phyloP scores from a whole-genome alignment of 2,329 filamentous ascomycete species.

The Fonsecaea monophora region DNA sequence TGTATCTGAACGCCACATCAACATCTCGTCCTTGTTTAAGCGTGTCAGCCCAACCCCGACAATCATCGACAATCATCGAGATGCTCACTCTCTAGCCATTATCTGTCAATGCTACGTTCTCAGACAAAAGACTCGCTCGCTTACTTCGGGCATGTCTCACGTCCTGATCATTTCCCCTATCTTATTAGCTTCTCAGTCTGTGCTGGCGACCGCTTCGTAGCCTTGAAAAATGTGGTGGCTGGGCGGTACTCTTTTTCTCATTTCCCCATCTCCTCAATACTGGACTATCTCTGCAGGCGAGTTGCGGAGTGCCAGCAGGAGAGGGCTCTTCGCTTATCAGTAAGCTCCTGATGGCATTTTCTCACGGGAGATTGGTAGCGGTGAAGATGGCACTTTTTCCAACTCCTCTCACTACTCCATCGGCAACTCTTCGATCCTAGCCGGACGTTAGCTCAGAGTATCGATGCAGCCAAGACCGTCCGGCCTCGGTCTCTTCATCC shows the following conservation, averaged over 20 bases:
- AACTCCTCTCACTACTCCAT: neutral
- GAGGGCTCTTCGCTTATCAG: neutral
- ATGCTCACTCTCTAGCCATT: slow-evolving; percentile 17
- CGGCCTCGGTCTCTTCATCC: slow-evolving; percentile 12
- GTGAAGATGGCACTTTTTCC: slow-evolving; percentile 2
- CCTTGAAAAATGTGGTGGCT: neutral
- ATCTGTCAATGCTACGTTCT: slow-evolving; percentile 11
- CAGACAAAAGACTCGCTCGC: neutral
- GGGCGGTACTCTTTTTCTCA: neutral
- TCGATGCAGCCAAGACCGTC: slow-evolving; percentile 5
- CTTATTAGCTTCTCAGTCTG: neutral
- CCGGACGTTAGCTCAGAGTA: neutral
- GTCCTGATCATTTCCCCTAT: slow-evolving; percentile 4
- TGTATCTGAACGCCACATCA: neutral
- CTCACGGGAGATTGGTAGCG: neutral
- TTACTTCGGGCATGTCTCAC: slow-evolving; percentile 23
- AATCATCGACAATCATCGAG: neutral
- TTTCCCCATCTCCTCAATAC: slow-evolving; percentile 11
- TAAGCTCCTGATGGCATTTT: slow-evolving; percentile 15
- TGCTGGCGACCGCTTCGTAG: neutral
- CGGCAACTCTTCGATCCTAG: slow-evolving; percentile 1
- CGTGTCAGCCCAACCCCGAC: neutral
- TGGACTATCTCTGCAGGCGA: slow-evolving; percentile 9
- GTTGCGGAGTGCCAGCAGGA: neutral
- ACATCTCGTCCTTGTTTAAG: neutral